Evolutionary conservation across 768 basidiomycete genomes (phyloP).

Genomic region (Pulveroboletus sp.): DNA sequence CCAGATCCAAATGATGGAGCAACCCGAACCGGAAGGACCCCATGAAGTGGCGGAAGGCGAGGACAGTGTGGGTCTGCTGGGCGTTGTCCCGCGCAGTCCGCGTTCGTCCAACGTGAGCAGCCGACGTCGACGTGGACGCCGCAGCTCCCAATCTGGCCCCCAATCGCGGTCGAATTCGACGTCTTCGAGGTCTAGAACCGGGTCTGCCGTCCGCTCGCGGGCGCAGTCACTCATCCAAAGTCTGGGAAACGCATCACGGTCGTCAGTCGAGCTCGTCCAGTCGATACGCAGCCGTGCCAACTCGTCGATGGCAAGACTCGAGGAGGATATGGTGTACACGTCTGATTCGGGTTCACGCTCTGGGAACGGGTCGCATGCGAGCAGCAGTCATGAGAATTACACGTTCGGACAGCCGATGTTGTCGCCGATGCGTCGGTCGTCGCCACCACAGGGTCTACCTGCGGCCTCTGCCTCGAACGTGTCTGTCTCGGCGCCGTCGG

Average conservation of each 20-base stretch:
- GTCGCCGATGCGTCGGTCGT: conserved; percentile 19
- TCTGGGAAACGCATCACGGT: conserved; percentile 55
- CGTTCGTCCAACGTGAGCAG: conserved; percentile 38
- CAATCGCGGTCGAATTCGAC: conserved; percentile 25
- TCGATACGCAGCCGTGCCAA: conserved; percentile 50
- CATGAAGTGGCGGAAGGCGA: conserved; percentile 61
- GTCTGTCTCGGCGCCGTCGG: conserved; percentile 25
- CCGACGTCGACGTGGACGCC: conserved; percentile 30
- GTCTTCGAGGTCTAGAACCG: conserved; percentile 40
- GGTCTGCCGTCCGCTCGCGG: conserved; percentile 55
- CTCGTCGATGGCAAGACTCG: conserved; percentile 66
- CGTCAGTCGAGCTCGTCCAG: conserved; percentile 55
- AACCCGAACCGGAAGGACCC: conserved; percentile 47
- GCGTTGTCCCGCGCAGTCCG: conserved; percentile 47
- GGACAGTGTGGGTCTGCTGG: conserved; percentile 55
- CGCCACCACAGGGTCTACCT: conserved; percentile 17
- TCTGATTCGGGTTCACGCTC: conserved; percentile 35
- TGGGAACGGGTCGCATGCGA: conserved; percentile 42
- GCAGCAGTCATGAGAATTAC: conserved; percentile 58
- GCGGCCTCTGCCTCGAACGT: conserved; percentile 10
- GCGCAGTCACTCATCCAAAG: conserved; percentile 65
- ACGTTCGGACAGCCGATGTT: conserved; percentile 66
- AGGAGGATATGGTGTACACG: conserved; percentile 43
- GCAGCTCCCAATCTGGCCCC: conserved; percentile 36
- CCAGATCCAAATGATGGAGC: conserved; percentile 36